Base-by-base conservation (phyloP, 2,329 filamentous ascomycete species). In the Cordyceps militaris region DNA sequence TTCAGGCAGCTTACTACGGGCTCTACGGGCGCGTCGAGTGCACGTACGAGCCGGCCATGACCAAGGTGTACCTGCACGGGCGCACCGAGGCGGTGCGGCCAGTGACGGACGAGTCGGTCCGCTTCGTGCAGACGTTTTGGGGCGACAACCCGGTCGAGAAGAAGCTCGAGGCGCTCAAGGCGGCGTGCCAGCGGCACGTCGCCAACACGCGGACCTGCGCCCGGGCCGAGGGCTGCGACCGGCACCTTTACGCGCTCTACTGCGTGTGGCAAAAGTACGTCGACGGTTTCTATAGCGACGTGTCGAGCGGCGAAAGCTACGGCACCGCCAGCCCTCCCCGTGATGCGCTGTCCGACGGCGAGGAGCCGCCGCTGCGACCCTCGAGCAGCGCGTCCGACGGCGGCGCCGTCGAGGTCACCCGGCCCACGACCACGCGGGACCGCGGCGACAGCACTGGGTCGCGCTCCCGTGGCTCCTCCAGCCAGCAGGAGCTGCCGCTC, bases 1-100 rank as follows among this genome's bases (percentile, higher is more conserved):
- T 97, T 76, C 94, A 99, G 71, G 93, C 93, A 4, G 93, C 94
- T 1, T 97, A 99, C 76, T 99, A 97, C 67, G 94, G 94, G 2
- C 80, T 99, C 8, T 99, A 97, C 66, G 94, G 94, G 3, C 85
- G 91, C 4, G 84, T 96, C 1, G 94, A 97, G 71, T 96, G 91
- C 69, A 94, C 92, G 0, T 99, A 99, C 70, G 94, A 99, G 72
- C 94, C 94, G 8, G 93, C 94, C 43, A 97, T 99, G 94, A 99
- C 94, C 53, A 99, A 99, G 72, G 78, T 88, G 59, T 99, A 84
- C 74, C 83, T 95, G 60, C 94, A 97, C 69, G 94, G 94, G 11
- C 88, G 94, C 47, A 99, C 94, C 0, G 94, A 99, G 73, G 93
- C 94, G 4, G 88, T 99, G 62, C 84, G 94, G 47, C 86, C 89